Percentiles rank a stretch among this genome's conserved stretches.
phyloP scores from a whole-genome alignment of 2,329 filamentous ascomycete genomes.

The Penicillium sp. region DNA sequence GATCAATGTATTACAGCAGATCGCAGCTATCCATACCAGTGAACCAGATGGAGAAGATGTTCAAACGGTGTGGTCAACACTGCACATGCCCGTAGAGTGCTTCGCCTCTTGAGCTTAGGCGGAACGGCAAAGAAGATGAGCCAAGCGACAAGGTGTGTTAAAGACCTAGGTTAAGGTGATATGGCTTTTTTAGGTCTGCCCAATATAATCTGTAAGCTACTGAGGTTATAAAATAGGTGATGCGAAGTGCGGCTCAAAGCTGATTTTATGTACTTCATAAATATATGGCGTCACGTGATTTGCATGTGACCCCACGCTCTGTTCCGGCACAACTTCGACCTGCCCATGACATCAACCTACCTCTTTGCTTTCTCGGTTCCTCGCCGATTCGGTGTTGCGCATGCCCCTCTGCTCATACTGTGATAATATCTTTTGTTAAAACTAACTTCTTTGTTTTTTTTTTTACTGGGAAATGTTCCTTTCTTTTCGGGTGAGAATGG shows the following conservation, averaged over 20 bases:
- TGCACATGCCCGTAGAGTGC: background rate
- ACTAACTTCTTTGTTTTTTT: background rate
- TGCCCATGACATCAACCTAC: constrained; percentile 8
- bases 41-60: background rate
- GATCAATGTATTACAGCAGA: background rate
- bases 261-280: background rate
- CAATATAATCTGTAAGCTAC: background rate
- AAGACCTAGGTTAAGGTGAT: background rate
- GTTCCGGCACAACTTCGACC: constrained; percentile 3
- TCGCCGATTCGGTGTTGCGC: background rate
- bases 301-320: constrained; percentile 3
- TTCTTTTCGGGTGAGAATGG: background rate
- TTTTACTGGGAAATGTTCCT: background rate
- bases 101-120: background rate
- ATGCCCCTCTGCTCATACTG: background rate
- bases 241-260: background rate
- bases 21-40: background rate
- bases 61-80: background rate
- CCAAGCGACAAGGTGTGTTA: background rate
- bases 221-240: background rate
- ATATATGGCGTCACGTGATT: background rate
- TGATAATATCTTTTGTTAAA: background rate
- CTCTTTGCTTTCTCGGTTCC: background rate
- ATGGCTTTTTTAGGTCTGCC: too few species aligned
- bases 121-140: background rate